Conservation (phyloP, 169 alveolate species). For the Plasmodium cynomolgi region DNA sequence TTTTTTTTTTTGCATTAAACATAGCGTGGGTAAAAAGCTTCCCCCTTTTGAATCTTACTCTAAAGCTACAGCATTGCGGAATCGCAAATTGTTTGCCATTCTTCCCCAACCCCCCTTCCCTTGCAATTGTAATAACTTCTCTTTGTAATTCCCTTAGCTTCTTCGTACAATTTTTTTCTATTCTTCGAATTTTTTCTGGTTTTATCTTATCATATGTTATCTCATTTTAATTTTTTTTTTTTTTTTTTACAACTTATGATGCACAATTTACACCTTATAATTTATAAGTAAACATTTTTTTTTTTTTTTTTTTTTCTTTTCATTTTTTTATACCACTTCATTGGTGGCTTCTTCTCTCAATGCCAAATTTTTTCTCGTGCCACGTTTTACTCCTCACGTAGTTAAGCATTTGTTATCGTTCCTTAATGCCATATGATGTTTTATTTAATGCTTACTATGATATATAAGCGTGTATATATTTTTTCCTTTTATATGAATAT, state of each 20-base stretch:
- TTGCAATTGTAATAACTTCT: background rate
- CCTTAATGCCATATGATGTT: background rate
- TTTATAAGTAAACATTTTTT: background rate
- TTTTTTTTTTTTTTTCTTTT: background rate
- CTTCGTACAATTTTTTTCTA: background rate
- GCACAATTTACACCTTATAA: background rate
- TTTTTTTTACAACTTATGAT: background rate
- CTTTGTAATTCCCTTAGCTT: background rate
- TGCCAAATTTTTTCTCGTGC: background rate
- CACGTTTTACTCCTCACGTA: background rate
- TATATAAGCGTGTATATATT: background rate
- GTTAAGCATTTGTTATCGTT: constrained; percentile 15
- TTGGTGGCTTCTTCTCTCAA: background rate
- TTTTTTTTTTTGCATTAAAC: too few relatives aligned
- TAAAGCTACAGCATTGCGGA: background rate
- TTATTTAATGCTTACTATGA: background rate
- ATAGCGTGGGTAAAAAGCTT: background rate
- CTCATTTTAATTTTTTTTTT: background rate
- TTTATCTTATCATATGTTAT: background rate
- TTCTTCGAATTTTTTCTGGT: background rate
- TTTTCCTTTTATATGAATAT: background rate
- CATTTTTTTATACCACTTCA: background rate
- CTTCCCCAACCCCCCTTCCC: background rate
- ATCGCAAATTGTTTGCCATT: background rate
- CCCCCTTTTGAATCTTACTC: background rate